These are phyloP conservation scores for Penicillium sp. DNA, from an alignment of 2,329 filamentous ascomycete species.

Conservation along the genomic window DNA sequence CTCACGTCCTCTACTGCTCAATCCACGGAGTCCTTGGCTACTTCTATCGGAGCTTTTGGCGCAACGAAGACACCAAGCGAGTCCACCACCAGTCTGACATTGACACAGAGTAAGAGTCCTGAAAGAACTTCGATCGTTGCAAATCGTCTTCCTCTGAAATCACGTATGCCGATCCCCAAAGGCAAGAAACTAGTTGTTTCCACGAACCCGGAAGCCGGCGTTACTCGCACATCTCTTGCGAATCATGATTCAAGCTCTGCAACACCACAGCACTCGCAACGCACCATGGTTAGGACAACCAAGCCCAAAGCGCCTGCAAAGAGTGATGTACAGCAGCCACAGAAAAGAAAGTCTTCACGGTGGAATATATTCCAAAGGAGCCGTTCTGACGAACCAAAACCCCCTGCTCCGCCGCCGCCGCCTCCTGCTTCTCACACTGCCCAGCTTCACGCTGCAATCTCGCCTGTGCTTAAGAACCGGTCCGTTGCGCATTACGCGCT, in stretches of 20 bases:
- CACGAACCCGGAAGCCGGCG: slow-evolving; percentile 24
- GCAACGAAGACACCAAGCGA: slow-evolving; percentile 13
- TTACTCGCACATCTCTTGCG: slow-evolving; percentile 23
- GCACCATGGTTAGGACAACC: slow-evolving; percentile 5
- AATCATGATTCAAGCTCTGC: slow-evolving; percentile 17
- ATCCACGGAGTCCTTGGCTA: slow-evolving; percentile 36
- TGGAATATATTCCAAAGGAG: slow-evolving; percentile 61
- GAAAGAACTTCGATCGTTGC: slow-evolving; percentile 5
- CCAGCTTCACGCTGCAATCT: slow-evolving; percentile 43
- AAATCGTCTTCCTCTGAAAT: slow-evolving; percentile 6
- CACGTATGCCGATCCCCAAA: slow-evolving; percentile 27
- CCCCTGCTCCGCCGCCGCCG: slow-evolving; percentile 21
- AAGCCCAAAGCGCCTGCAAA: slow-evolving; percentile 22
- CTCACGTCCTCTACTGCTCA: slow-evolving; percentile 28
- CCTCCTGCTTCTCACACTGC: slow-evolving; percentile 16
- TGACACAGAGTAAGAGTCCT: slow-evolving; percentile 5
- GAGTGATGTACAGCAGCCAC: slow-evolving; percentile 37
- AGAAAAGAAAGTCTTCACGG: slow-evolving; percentile 32
- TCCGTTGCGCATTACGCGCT: slow-evolving; percentile 59
- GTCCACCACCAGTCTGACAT: slow-evolving; percentile 4
- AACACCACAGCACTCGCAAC: slow-evolving; percentile 8
- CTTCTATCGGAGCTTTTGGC: slow-evolving; percentile 23
- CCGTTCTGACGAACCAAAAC: slow-evolving; percentile 27
- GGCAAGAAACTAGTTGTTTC: slow-evolving; percentile 15
- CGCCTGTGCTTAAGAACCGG: slow-evolving; percentile 38